Conservation (phyloP, 2,329 filamentous ascomycete species). For the Fusarium piperis region DNA sequence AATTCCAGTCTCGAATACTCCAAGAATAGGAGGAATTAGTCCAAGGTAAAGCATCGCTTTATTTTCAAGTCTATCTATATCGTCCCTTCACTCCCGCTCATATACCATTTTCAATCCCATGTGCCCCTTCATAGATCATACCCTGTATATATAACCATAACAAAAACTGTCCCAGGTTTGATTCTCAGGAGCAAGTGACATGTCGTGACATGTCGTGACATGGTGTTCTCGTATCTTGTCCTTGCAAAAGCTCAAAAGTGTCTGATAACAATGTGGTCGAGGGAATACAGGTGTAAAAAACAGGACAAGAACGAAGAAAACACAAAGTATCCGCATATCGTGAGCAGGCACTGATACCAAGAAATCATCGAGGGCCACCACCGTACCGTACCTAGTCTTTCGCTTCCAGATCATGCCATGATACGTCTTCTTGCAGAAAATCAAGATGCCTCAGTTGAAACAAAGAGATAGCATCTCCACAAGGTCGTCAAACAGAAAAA, state of each 20-base stretch:
- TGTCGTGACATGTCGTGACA: background rate
- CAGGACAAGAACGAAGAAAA: background rate
- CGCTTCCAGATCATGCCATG: slow-evolving; percentile 21
- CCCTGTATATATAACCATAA: background rate
- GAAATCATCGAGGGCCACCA: slow-evolving; percentile 1
- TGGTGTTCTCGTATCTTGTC: background rate
- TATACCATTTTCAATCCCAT: background rate
- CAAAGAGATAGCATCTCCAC: slow-evolving; percentile 18
- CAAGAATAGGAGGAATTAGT: background rate
- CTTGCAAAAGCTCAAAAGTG: background rate
- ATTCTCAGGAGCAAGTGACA: background rate
- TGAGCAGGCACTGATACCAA: background rate
- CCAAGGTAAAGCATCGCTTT: background rate
- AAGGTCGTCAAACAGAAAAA: slow-evolving; percentile 27
- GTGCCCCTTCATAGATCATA: background rate
- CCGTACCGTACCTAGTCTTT: background rate
- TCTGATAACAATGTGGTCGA: background rate
- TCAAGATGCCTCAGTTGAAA: slow-evolving; percentile 27
- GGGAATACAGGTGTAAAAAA: background rate
- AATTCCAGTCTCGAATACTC: background rate
- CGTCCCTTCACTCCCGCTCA: background rate
- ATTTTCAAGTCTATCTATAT: background rate
- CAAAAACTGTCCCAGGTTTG: background rate
- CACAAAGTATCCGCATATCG: background rate
- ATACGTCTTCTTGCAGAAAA: slow-evolving; percentile 15